phyloP scores from a whole-genome alignment of 306 rosid genomes.

The Mucuna pruriens region DNA sequence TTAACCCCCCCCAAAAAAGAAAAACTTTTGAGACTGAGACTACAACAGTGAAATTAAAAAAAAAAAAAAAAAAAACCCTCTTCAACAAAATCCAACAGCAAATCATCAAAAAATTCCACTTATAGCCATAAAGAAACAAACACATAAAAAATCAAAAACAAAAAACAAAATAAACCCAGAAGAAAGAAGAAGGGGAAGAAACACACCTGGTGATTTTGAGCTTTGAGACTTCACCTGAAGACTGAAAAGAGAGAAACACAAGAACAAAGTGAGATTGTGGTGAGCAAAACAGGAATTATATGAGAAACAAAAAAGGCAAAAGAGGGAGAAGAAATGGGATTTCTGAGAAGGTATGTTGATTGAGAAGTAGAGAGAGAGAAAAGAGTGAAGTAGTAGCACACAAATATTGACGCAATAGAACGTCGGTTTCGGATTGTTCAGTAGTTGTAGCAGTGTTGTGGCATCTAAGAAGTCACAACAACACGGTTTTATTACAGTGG shows the following conservation, averaged over 20 bases:
- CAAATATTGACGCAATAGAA: conserved; percentile 6
- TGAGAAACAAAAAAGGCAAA: background rate
- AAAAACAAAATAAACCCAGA: background rate
- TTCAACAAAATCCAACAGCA: background rate
- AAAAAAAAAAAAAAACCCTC: background rate
- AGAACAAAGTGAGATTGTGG: background rate
- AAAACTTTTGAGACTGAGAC: background rate
- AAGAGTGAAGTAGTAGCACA: background rate
- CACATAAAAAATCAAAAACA: background rate
- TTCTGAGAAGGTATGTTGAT: background rate
- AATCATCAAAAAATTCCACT: conserved; percentile 3
- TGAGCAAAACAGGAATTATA: background rate
- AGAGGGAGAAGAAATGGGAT: background rate
- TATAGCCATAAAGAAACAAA: background rate
- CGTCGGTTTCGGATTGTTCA: conserved; percentile 25
- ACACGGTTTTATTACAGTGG: background rate
- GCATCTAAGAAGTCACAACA: background rate
- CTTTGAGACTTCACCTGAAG: background rate
- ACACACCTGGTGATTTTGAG: conserved; percentile 41
- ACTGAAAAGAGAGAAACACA: background rate
- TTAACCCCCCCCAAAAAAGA: background rate
- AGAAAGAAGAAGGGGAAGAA: background rate
- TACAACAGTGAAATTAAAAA: background rate
- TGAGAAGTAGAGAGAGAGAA: background rate
- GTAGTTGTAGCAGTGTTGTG: conserved; percentile 1